Conservation (phyloP, 768 basidiomycete genomes). For the Melanogaster broomeanus region DNA sequence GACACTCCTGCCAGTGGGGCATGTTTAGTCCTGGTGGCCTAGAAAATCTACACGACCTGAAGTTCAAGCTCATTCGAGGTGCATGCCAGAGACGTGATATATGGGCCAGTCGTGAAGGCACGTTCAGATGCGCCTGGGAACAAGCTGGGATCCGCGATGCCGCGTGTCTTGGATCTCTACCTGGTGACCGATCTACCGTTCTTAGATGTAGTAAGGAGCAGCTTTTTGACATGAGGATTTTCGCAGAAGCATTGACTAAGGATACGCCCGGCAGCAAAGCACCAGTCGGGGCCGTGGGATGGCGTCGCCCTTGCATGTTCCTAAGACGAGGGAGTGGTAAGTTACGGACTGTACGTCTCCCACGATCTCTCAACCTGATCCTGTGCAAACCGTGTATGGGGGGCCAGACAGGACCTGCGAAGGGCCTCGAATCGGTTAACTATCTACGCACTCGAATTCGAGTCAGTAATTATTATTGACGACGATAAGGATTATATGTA, state of each 20-base stretch:
- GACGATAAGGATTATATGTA: conserved; percentile 54
- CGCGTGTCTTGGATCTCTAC: conserved; percentile 52
- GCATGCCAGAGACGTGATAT: conserved; percentile 52
- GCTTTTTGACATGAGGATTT: neutral
- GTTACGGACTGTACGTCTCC: conserved; percentile 17
- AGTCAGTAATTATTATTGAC: conserved; percentile 57
- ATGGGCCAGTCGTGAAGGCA: conserved; percentile 51
- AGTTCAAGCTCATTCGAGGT: conserved; percentile 42
- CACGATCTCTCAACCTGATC: neutral
- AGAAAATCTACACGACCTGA: conserved; percentile 42
- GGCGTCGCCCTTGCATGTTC: conserved; percentile 58
- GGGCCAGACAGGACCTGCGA: conserved; percentile 55
- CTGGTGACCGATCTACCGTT: conserved; percentile 40
- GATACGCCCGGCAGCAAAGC: conserved; percentile 33
- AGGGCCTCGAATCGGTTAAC: conserved; percentile 51
- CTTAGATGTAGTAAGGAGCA: neutral
- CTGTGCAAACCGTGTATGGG: conserved; percentile 58
- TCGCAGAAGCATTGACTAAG: conserved; percentile 49
- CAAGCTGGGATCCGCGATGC: conserved; percentile 56
- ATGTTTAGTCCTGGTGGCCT: conserved; percentile 58
- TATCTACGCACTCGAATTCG: conserved; percentile 41
- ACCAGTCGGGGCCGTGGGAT: conserved; percentile 32
- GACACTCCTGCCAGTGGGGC: conserved; percentile 64
- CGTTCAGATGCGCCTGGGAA: conserved; percentile 35
- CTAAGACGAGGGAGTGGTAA: conserved; percentile 65